phyloP scores from a whole-genome alignment of 2,329 filamentous ascomycete genomes.

The Neonectria sp. region DNA sequence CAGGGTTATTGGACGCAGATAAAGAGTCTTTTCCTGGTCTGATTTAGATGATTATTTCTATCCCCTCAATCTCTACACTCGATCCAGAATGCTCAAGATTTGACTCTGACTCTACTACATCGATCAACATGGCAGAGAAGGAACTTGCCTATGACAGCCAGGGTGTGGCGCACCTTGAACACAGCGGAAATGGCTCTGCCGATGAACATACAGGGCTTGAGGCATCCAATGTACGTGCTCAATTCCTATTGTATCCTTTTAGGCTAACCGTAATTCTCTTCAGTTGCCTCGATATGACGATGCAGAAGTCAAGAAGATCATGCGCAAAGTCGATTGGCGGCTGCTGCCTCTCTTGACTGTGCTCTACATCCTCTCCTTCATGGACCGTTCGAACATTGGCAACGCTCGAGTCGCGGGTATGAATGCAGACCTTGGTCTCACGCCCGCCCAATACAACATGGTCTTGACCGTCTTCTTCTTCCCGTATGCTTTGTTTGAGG shows the following conservation, averaged over 20 bases:
- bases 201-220: not conserved
- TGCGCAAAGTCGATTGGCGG: not conserved
- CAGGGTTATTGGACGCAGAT: too few relatives aligned
- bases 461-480: constrained; percentile 54
- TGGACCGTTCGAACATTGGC: constrained; percentile 48
- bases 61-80: too few relatives aligned
- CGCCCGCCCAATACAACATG: constrained; percentile 70
- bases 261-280: not conserved
- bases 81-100: too few relatives aligned
- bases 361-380: constrained; percentile 44
- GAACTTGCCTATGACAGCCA: too few relatives aligned
- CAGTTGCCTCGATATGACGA: not conserved
- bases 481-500: constrained; percentile 33
- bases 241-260: too few relatives aligned
- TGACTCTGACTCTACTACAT: too few relatives aligned
- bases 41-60: too few relatives aligned
- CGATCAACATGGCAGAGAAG: too few relatives aligned
- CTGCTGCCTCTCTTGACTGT: constrained; percentile 31
- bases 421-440: constrained; percentile 39
- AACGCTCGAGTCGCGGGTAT: constrained; percentile 49
- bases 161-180: too few relatives aligned
- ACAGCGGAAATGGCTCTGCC: too few relatives aligned
- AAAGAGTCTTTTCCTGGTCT: too few relatives aligned
- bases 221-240: not conserved
- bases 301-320: not conserved